Evolutionary conservation across 441 rosid species (phyloP).

Genomic region (Pelargonium australe): DNA sequence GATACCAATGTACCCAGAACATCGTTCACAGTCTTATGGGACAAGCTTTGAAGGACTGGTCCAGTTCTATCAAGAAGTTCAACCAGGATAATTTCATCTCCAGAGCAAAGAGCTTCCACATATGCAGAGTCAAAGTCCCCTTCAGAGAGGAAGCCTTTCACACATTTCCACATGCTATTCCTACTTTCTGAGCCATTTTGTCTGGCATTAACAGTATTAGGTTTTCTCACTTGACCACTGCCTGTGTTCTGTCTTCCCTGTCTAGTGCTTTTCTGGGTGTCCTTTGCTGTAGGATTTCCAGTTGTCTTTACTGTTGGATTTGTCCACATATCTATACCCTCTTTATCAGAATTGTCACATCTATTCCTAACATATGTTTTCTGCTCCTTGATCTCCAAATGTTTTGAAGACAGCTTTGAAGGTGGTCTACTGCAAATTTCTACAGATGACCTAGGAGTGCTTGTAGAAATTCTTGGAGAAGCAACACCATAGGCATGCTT

Average conservation of each 20-base stretch:
- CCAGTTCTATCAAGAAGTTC: constrained; percentile 87
- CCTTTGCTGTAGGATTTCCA: constrained; percentile 37
- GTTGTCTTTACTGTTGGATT: constrained; percentile 31
- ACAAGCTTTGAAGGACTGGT: constrained; percentile 66
- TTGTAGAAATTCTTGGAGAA: constrained; percentile 60
- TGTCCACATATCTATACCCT: constrained; percentile 38
- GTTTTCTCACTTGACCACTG: constrained; percentile 29
- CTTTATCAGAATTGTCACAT: constrained; percentile 35
- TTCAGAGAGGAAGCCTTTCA: constrained; percentile 48
- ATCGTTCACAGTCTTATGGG: constrained; percentile 52
- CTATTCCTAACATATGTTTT: constrained; percentile 42
- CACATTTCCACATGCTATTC: constrained; percentile 45
- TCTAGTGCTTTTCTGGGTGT: constrained; percentile 38
- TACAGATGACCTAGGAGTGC: constrained; percentile 61
- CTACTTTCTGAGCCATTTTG: constrained; percentile 30
- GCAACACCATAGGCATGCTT: constrained; percentile 45
- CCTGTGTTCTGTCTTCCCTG: constrained; percentile 31
- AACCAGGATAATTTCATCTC: constrained; percentile 55
- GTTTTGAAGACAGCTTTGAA: constrained; percentile 38
- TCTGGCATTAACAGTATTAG: constrained; percentile 32
- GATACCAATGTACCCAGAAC: constrained; percentile 57
- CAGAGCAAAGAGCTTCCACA: constrained; percentile 57
- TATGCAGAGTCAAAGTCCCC: constrained; percentile 80
- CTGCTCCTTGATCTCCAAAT: constrained; percentile 46
- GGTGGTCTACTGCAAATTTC: constrained; percentile 45